These are phyloP conservation scores for Aspergillus carlsbadensis DNA, from an alignment of 495 filamentous ascomycete genomes.

Conservation along the genomic window DNA sequence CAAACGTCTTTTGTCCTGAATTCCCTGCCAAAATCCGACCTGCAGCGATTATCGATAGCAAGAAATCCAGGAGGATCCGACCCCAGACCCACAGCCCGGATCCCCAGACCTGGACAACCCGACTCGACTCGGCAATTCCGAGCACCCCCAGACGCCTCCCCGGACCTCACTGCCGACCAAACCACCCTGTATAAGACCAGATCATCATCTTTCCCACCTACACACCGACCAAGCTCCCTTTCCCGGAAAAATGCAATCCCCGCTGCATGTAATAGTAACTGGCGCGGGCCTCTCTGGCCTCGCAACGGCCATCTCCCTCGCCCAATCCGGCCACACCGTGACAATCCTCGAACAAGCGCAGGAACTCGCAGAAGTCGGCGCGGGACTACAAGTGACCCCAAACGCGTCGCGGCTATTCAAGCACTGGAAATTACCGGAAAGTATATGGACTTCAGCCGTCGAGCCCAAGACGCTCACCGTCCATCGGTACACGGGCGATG, in stretches of 20 bases:
- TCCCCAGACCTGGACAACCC: too few species aligned
- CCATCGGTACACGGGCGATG: conserved; percentile 53
- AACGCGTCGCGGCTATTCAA: conserved; percentile 54
- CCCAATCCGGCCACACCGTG: conserved; percentile 60
- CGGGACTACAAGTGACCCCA: conserved; percentile 58
- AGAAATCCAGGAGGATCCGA: too few species aligned
- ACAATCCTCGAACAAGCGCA: conserved; percentile 61
- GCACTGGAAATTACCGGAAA: conserved; percentile 51
- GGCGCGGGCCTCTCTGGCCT: conserved; percentile 59
- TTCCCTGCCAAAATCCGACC: too few species aligned
- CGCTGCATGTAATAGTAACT: conserved; percentile 31
- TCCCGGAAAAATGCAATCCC: conserved; percentile 4
- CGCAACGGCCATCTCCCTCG: conserved; percentile 59
- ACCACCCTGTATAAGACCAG: too few species aligned
- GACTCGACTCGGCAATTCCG: too few species aligned
- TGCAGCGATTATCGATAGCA: too few species aligned
- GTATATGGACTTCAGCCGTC: conserved; percentile 46
- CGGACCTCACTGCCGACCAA: too few species aligned
- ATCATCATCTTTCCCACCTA: too few species aligned
- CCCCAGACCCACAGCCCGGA: too few species aligned
- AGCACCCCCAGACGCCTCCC: too few species aligned
- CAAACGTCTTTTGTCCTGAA: too few species aligned
- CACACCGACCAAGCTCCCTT: too few species aligned
- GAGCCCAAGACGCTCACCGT: conserved; percentile 55
- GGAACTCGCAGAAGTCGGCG: conserved; percentile 55